These are phyloP conservation scores for Annulohypoxylon stygium DNA, from an alignment of 495 filamentous ascomycete species.

Conservation along the genomic window DNA sequence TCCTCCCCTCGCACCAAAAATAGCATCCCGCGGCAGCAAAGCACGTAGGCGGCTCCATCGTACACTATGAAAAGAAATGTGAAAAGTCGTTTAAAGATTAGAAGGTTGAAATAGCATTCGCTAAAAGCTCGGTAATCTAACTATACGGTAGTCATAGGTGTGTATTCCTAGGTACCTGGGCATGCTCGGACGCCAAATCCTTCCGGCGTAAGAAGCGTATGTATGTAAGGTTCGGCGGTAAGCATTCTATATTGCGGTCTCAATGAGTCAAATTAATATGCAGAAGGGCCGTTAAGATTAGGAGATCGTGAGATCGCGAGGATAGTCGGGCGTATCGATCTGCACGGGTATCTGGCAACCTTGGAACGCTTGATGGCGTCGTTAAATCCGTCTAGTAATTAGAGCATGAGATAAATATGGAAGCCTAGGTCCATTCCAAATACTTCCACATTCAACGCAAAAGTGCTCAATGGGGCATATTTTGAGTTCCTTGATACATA, in stretches of 20 bases:
- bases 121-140: neutral
- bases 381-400: neutral
- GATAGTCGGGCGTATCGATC: neutral
- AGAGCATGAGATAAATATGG: neutral
- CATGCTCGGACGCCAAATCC: slow-evolving; percentile 4
- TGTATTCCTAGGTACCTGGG: no score
- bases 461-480: neutral
- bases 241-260: slow-evolving; percentile 11
- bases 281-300: neutral
- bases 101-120: neutral
- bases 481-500: neutral
- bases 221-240: neutral
- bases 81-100: neutral
- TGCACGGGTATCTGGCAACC: neutral
- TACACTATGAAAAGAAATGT: slow-evolving; percentile 31
- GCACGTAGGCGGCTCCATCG: slow-evolving; percentile 11
- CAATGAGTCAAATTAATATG: slow-evolving; percentile 1
- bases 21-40: slow-evolving; percentile 27
- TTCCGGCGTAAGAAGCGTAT: slow-evolving; percentile 7
- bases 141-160: neutral
- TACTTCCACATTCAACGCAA: neutral
- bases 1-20: slow-evolving; percentile 23
- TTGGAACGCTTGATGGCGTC: neutral
- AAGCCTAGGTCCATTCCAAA: neutral
- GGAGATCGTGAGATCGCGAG: neutral